A percentile compares a stretch with the other conserved stretches of the same genome.
phyloP scores from a whole-genome alignment of 805 yeast genomes.

The Candida insectorum region DNA sequence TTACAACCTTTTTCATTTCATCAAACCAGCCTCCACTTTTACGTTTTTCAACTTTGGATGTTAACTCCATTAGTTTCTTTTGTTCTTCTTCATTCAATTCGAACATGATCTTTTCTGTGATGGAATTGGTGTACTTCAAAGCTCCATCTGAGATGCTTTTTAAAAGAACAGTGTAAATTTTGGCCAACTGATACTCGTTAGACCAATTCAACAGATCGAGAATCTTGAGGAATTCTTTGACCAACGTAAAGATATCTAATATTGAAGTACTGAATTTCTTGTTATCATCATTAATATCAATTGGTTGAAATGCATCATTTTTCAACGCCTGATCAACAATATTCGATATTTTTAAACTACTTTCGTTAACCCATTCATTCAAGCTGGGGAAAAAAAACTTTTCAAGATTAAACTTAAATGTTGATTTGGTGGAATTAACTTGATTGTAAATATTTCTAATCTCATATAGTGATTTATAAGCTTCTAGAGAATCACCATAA shows the following conservation, averaged over 20 bases:
- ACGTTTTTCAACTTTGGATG: constrained; percentile 16
- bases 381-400: constrained; percentile 43
- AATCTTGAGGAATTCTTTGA: constrained; percentile 55
- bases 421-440: constrained; percentile 35
- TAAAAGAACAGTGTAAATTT: constrained; percentile 56
- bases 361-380: constrained; percentile 39
- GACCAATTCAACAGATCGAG: constrained; percentile 64
- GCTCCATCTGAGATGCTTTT: constrained; percentile 63
- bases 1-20: constrained; percentile 52
- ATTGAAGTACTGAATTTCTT: constrained; percentile 58
- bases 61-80: constrained; percentile 11
- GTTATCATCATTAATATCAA: constrained; percentile 39
- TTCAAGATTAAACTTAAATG: constrained; percentile 56
- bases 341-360: constrained; percentile 42
- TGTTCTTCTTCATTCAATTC: constrained; percentile 40
- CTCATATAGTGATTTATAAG: constrained; percentile 52
- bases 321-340: constrained; percentile 55
- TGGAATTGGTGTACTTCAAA: constrained; percentile 44
- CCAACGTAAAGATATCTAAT: constrained; percentile 61
- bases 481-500: constrained; percentile 55
- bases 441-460: constrained; percentile 51
- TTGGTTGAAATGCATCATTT: constrained; percentile 55
- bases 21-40: constrained; percentile 43
- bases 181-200: constrained; percentile 59
- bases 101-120: constrained; percentile 32